Evolutionary conservation across 2,329 filamentous ascomycete genomes (phyloP).

Genomic region (Paecilomyces niveus): DNA sequence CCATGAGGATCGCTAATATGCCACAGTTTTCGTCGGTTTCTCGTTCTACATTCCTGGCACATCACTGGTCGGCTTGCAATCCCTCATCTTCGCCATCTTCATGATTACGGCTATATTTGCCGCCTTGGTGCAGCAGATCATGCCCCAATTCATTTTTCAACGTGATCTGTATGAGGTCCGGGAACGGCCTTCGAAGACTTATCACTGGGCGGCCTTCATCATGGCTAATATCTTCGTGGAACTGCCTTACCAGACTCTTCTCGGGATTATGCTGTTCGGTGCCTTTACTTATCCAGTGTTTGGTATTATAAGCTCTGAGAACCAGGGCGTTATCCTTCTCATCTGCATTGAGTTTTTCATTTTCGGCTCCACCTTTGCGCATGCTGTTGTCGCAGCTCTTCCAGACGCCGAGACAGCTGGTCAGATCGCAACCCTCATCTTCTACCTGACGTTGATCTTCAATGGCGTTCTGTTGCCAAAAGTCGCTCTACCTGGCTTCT

Average conservation of each 20-base stretch:
- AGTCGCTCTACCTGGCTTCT: slow-evolving; percentile 60
- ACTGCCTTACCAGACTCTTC: slow-evolving; percentile 71
- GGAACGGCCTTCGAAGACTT: slow-evolving; percentile 76
- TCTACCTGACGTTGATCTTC: slow-evolving; percentile 67
- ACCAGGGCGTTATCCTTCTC: slow-evolving; percentile 73
- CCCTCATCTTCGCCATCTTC: slow-evolving; percentile 82
- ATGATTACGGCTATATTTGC: slow-evolving; percentile 58
- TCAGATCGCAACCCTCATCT: slow-evolving; percentile 68
- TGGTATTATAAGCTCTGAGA: slow-evolving; percentile 54
- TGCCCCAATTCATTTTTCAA: slow-evolving; percentile 80
- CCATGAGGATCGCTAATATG: slow-evolving; percentile 40
- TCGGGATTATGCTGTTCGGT: slow-evolving; percentile 69
- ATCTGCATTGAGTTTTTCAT: slow-evolving; percentile 68
- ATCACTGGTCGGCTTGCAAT: slow-evolving; percentile 70
- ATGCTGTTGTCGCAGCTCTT: slow-evolving; percentile 68
- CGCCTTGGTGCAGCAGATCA: slow-evolving; percentile 50
- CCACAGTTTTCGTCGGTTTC: slow-evolving; percentile 68
- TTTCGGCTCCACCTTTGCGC: slow-evolving; percentile 74
- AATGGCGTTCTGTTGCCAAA: slow-evolving; percentile 63
- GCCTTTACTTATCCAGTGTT: slow-evolving; percentile 79
- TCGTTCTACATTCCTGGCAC: slow-evolving; percentile 68
- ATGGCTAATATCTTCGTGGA: slow-evolving; percentile 77
- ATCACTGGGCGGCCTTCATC: slow-evolving; percentile 81
- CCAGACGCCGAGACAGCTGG: slow-evolving; percentile 68
- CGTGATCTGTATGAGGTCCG: slow-evolving; percentile 77